Evolutionary conservation across 1,284 basidiomycete genomes (phyloP).

Genomic region (Phylloporus sp.): DNA sequence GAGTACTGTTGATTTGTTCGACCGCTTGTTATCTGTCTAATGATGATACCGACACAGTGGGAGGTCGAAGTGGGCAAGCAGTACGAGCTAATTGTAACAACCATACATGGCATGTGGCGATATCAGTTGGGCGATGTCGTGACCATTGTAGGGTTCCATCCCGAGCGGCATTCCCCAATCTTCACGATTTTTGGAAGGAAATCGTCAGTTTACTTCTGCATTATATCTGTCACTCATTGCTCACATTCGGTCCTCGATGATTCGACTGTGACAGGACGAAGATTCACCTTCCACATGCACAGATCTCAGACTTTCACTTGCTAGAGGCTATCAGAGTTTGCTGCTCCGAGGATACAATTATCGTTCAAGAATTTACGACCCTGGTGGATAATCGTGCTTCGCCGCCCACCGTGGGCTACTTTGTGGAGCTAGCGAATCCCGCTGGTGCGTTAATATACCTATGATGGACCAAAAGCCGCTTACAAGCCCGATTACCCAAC

Average conservation of each 20-base stretch:
- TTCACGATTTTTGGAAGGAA: constrained; percentile 25
- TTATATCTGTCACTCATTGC: no score
- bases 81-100: background rate
- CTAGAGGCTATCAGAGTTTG: background rate
- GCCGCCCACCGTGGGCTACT: constrained; percentile 21
- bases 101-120: constrained; percentile 34
- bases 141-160: constrained; percentile 25
- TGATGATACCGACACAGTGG: background rate
- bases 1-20: background rate
- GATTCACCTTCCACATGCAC: constrained; percentile 12
- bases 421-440: constrained; percentile 25
- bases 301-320: constrained; percentile 23
- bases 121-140: constrained; percentile 33
- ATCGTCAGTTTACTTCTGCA: no score
- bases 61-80: background rate
- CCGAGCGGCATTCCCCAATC: constrained; percentile 17
- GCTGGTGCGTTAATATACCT: constrained; percentile 12
- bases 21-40: background rate
- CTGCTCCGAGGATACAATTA: constrained; percentile 7
- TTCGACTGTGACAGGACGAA: constrained; percentile 11
- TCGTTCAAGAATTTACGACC: constrained; percentile 26
- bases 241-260: background rate
- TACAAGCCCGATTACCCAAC: background rate
- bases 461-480: no score
- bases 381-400: constrained; percentile 19